phyloP scores from a whole-genome alignment of 2,329 filamentous ascomycete species.

The Rhexocercosporidium sp. region DNA sequence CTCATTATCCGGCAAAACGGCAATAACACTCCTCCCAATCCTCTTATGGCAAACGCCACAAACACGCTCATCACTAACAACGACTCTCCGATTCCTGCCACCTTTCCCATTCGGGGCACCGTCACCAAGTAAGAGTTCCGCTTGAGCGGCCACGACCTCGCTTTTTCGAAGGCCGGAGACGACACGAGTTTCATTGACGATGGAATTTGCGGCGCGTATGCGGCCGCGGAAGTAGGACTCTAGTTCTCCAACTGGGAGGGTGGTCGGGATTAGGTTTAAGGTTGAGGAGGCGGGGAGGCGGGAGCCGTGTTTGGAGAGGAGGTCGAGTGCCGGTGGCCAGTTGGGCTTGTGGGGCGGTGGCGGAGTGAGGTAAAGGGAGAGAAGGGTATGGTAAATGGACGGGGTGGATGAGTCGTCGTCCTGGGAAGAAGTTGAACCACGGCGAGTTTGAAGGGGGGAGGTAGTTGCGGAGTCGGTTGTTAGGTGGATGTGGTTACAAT shows the following conservation, averaged over 20 bases:
- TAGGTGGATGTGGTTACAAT: conserved; percentile 87
- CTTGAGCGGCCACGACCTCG: conserved; percentile 78
- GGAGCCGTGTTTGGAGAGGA: conserved; percentile 92
- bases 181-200: conserved; percentile 80
- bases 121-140: conserved; percentile 75
- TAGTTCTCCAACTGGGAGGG: conserved; percentile 77
- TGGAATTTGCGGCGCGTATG: conserved; percentile 83
- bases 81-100: conserved; percentile 70
- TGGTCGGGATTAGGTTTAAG: conserved; percentile 81
- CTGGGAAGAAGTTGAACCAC: conserved; percentile 43
- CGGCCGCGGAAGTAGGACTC: conserved; percentile 91
- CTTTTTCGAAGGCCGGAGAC: conserved; percentile 78
- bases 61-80: conserved; percentile 85
- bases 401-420: conserved; percentile 60
- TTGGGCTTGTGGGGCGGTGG: conserved; percentile 73
- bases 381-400: conserved; percentile 89
- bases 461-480: conserved; percentile 49
- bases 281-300: conserved; percentile 88
- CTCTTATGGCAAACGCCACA: conserved; percentile 94
- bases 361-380: conserved; percentile 87
- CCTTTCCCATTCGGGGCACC: conserved; percentile 57
- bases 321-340: conserved; percentile 78
- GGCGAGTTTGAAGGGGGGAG: conserved; percentile 43
- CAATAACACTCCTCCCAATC: conserved; percentile 87
- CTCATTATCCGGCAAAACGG: conserved; percentile 82